Base-by-base conservation (phyloP, 495 filamentous ascomycete genomes). In the Aspergillus sclerotioniger region DNA sequence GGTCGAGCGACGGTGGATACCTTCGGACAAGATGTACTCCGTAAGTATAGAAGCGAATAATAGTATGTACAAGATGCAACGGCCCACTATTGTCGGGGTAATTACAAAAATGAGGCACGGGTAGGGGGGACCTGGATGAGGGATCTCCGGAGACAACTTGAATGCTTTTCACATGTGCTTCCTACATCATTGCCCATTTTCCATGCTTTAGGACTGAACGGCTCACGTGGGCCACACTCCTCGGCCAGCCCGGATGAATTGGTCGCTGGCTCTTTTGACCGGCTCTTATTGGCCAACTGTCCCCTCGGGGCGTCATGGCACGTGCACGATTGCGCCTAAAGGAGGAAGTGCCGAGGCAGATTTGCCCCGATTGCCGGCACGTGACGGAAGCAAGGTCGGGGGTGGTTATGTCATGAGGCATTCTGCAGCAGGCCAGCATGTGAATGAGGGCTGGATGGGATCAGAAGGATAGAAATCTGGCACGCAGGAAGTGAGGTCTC, bases 261-360 rank as follows among this genome's bases (percentile, higher is more conserved):
- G 33, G 33, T 13, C 45, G 17, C 28, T 52, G 28, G 32, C 17
- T 29, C 29, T 54, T 51, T 21, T 13, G 1, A 13, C 20, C 4
- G n/a, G 6, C 28, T 31, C 33, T 60, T 28, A 65, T 65, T 65
- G 63, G 63, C 28, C 20, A 2, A 49, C 3, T 9, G 7, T 13
- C 33, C 33, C 51, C 25, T 21, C 35, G 20, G 52, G 65, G 70
- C 67, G 69, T 75, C 69, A 72, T 70, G 44, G 48, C 57, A 52
- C 49, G 39, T 53, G 48, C 16, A 16, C 37, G 12, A 6, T 6
- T 0, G 5, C 12, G 5, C 37, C 37, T n/a, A 41, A 41, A 12
- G 10, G 10, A 13, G 37, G 4, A 41, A n/a, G 37, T 41, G 37
- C 37, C 37, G 37, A 41, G 37, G 37, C 37, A 41, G 7, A 8